These are phyloP conservation scores for Aspergillus nidulans DNA, from an alignment of 495 filamentous ascomycete species.

Conservation along the genomic window DNA sequence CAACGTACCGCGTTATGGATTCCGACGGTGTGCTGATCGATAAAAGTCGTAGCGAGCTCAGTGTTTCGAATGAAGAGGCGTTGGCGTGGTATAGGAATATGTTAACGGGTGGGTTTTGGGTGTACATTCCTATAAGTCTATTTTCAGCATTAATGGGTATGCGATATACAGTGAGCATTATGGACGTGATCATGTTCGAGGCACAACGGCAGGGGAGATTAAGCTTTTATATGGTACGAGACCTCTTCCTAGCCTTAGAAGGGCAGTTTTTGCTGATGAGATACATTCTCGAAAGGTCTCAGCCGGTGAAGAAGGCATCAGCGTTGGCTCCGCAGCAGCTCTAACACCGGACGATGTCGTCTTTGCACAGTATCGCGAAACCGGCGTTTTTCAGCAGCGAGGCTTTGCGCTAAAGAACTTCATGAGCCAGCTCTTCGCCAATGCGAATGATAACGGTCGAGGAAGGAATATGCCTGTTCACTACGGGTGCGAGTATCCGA, in stretches of 20 bases:
- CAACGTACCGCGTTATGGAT: constrained; percentile 84
- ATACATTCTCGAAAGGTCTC: constrained; percentile 52
- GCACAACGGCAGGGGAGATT: constrained; percentile 76
- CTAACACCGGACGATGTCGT: constrained; percentile 79
- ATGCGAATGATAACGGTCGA: constrained; percentile 69
- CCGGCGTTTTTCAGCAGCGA: constrained; percentile 83
- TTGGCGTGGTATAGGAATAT: constrained; percentile 64
- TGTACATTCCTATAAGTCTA: too few species aligned
- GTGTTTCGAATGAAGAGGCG: constrained; percentile 65
- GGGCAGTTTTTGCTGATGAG: too few species aligned
- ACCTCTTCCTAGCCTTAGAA: neutral
- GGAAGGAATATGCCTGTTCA: constrained; percentile 98
- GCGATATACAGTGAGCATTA: constrained; percentile 61
- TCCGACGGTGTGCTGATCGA: constrained; percentile 78
- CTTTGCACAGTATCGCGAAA: constrained; percentile 93
- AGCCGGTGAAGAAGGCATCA: constrained; percentile 92
- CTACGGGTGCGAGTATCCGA: constrained; percentile 77
- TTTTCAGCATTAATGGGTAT: too few species aligned
- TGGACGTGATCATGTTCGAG: constrained; percentile 94
- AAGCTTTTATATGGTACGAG: constrained; percentile 87
- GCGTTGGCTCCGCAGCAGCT: constrained; percentile 79
- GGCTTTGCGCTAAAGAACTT: constrained; percentile 84
- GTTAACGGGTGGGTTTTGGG: constrained; percentile 46
- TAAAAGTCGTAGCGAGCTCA: constrained; percentile 51
- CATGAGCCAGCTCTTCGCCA: constrained; percentile 95